phyloP scores from a whole-genome alignment of 2,329 filamentous ascomycete species.

The Immersiporthe knoxdaviesiana region DNA sequence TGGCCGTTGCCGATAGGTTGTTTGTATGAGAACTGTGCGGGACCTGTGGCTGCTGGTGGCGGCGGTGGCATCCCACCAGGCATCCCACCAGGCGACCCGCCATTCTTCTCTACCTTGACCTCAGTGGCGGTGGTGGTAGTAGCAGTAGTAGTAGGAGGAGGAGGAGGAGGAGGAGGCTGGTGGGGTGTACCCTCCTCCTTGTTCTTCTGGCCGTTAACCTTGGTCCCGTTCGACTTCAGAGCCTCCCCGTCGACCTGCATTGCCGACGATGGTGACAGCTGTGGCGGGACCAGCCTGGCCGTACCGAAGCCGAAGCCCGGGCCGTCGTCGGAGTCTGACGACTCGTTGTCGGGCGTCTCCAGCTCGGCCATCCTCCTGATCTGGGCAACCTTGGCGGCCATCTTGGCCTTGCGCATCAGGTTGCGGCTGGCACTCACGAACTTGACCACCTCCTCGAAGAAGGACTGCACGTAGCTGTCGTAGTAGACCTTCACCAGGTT shows the following conservation, averaged over 20 bases:
- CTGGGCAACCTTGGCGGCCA: constrained; percentile 74
- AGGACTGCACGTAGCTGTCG: constrained; percentile 81
- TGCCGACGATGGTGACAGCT: constrained; percentile 1
- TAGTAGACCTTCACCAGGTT: constrained; percentile 89
- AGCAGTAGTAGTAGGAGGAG: too few relatives aligned
- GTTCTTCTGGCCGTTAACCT: constrained; percentile 22
- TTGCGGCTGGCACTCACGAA: constrained; percentile 81
- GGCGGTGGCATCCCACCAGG: constrained; percentile 10
- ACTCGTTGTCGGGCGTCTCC: constrained; percentile 57
- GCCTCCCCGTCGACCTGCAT: background rate
- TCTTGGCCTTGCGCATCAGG: constrained; percentile 83
- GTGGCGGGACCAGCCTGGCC: constrained; percentile 21
- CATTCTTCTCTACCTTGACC: constrained; percentile 33
- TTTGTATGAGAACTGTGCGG: constrained; percentile 1
- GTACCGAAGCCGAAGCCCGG: constrained; percentile 30
- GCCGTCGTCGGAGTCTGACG: constrained; percentile 39
- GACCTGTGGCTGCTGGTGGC: constrained; percentile 29
- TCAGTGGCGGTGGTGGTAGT: too few relatives aligned
- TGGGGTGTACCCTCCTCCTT: constrained; percentile 29
- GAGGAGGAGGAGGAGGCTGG: constrained; percentile 32
- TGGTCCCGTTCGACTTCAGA: background rate
- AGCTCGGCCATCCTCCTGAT: constrained; percentile 64
- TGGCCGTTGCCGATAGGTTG: background rate
- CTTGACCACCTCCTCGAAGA: constrained; percentile 81
- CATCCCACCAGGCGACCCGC: too few relatives aligned